phyloP scores from a whole-genome alignment of 2,329 filamentous ascomycete genomes.

The Colletotrichum sojae region DNA sequence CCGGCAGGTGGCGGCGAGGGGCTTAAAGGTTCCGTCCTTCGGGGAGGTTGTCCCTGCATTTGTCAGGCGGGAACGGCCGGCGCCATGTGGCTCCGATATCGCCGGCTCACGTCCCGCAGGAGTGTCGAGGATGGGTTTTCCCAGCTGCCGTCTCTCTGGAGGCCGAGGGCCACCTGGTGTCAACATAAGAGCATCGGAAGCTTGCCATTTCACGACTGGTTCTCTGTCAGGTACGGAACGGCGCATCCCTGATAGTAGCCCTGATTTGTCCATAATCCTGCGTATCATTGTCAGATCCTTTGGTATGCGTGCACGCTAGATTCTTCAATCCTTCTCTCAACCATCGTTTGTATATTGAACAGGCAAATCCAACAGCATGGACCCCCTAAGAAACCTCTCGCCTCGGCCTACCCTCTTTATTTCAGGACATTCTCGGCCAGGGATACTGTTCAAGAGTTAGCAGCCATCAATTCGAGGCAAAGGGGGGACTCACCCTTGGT shows the following conservation, averaged over 20 bases:
- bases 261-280: too few relatives aligned
- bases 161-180: not conserved
- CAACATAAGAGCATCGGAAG: too few relatives aligned
- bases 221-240: too few relatives aligned
- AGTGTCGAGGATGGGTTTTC: not conserved
- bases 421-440: constrained; percentile 66
- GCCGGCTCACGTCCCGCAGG: constrained; percentile 8
- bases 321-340: not conserved
- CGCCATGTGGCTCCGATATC: constrained; percentile 24
- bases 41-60: constrained; percentile 24
- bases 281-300: not conserved
- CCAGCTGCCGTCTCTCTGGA: not conserved
- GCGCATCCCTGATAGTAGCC: too few relatives aligned
- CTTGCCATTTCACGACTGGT: too few relatives aligned
- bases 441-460: constrained; percentile 55
- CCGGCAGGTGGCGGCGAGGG: not conserved
- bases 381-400: not conserved
- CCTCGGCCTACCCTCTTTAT: constrained; percentile 36
- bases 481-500: constrained; percentile 73
- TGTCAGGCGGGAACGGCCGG: constrained; percentile 35
- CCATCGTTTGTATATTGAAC: not conserved
- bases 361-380: too few relatives aligned
- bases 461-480: not conserved
- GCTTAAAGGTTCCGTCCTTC: not conserved
- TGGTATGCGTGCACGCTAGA: not conserved